phyloP scores from a whole-genome alignment of 2,329 filamentous ascomycete species.

The Epichloe sp. region DNA sequence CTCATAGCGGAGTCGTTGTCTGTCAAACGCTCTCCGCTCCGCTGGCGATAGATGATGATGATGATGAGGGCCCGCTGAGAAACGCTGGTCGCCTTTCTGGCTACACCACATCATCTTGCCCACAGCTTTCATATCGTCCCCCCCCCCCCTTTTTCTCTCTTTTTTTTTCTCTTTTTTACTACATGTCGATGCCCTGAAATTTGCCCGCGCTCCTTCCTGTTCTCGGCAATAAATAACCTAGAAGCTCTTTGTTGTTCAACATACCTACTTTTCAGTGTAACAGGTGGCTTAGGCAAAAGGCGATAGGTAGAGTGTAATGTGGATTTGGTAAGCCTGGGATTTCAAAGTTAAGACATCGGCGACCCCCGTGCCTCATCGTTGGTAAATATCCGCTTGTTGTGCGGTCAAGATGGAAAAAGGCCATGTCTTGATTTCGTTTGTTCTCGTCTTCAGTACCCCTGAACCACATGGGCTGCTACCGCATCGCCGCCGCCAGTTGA shows the following conservation, averaged over 20 bases:
- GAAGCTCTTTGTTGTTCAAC: not conserved
- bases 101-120: not conserved
- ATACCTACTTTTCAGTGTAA: not conserved
- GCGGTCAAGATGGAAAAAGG: not conserved
- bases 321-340: not conserved
- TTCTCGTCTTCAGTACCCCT: not conserved
- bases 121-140: not conserved
- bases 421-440: not conserved
- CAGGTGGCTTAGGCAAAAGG: not conserved
- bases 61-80: not conserved
- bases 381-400: not conserved
- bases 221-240: not conserved
- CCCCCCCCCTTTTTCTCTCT: not conserved
- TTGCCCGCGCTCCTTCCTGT: not conserved
- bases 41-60: not conserved
- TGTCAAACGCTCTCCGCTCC: not conserved
- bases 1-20: not conserved
- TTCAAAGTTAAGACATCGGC: not conserved
- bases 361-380: not conserved
- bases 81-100: not conserved
- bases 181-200: not conserved
- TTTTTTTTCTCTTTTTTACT: not conserved
- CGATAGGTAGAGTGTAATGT: not conserved
- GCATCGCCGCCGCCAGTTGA: not conserved
- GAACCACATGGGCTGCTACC: not conserved